Evolutionary conservation across 257 asterid species (phyloP).

Genomic region (Rauvolfia tetraphylla): DNA sequence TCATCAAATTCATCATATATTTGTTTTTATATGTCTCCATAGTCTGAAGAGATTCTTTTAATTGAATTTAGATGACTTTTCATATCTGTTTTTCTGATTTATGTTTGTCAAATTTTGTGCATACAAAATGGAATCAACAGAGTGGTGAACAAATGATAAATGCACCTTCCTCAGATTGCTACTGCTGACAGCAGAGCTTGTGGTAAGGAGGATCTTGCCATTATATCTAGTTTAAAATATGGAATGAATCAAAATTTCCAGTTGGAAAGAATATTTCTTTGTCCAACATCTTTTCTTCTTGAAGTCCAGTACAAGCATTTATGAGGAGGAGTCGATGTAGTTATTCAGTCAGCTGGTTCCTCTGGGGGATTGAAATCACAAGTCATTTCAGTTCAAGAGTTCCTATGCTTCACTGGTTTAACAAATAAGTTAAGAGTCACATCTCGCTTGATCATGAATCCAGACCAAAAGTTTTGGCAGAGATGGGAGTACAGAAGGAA

Average conservation of each 20-base stretch:
- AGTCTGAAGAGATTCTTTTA: background rate
- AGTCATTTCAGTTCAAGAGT: background rate
- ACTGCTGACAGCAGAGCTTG: background rate
- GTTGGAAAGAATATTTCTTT: background rate
- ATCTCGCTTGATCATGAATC: constrained; percentile 23
- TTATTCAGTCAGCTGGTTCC: background rate
- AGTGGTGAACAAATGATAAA: background rate
- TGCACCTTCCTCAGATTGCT: background rate
- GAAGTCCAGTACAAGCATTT: background rate
- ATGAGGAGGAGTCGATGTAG: background rate
- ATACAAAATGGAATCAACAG: background rate
- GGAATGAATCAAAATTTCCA: background rate
- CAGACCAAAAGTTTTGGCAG: constrained; percentile 38
- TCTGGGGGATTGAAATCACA: constrained; percentile 1
- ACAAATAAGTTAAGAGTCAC: background rate
- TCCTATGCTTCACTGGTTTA: background rate
- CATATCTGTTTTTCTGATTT: background rate
- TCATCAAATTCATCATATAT: background rate
- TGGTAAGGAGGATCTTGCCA: background rate
- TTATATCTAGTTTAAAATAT: background rate
- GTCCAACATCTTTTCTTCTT: background rate
- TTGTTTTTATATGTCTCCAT: background rate
- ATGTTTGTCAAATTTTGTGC: background rate
- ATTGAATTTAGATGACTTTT: background rate
- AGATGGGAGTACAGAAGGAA: constrained; percentile 57